Evolutionary conservation across 2,329 filamentous ascomycete species (phyloP).

Genomic region (Fusarium drepaniforme): DNA sequence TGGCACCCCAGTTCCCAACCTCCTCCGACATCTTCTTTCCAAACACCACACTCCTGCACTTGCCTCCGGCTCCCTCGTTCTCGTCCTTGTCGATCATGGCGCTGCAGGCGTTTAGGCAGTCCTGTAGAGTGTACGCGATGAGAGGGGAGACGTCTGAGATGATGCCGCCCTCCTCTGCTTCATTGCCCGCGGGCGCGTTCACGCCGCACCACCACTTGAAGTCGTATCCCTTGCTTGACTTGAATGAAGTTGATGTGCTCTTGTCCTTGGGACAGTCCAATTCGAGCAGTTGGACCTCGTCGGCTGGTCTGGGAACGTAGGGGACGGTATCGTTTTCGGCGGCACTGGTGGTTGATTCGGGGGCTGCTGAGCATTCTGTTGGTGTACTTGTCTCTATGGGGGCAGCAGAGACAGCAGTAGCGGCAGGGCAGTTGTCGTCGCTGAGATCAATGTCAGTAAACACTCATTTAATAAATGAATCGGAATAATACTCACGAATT

Average conservation of each 20-base stretch:
- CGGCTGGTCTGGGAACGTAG: constrained; percentile 22
- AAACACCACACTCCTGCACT: constrained; percentile 25
- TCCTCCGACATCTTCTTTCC: constrained; percentile 13
- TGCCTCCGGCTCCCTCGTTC: not conserved
- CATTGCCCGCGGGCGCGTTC: constrained; percentile 6
- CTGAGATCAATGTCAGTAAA: not conserved
- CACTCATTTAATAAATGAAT: not conserved
- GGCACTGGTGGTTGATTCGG: not conserved
- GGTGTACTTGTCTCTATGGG: constrained; percentile 17
- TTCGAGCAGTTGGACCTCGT: constrained; percentile 1
- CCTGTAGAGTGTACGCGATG: constrained; percentile 16
- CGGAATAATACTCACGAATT: constrained; percentile 20
- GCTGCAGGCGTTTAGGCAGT: constrained; percentile 27
- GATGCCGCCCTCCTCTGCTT: constrained; percentile 18
- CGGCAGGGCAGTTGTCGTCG: constrained; percentile 14
- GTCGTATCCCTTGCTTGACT: constrained; percentile 30
- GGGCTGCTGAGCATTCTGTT: constrained; percentile 19
- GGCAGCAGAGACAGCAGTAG: not conserved
- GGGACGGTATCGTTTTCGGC: constrained; percentile 14
- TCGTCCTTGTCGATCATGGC: constrained; percentile 26
- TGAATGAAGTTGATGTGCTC: constrained; percentile 18
- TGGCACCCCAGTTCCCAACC: not conserved
- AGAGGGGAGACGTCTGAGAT: constrained; percentile 15
- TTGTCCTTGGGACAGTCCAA: constrained; percentile 15
- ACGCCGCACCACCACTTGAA: constrained; percentile 36